Conservation (phyloP, 805 yeast genomes). For the Candida saitoana region DNA sequence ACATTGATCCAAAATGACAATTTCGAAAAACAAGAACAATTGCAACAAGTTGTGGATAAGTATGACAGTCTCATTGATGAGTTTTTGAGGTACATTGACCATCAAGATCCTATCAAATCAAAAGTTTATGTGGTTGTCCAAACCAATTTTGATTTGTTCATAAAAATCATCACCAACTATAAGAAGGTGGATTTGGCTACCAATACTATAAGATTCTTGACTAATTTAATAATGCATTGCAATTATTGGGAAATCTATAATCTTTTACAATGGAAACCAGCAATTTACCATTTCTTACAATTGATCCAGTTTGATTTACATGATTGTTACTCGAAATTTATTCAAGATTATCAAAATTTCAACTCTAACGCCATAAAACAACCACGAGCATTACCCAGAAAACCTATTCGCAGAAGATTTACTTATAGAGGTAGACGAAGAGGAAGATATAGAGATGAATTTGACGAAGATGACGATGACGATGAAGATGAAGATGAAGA, state of each 20-base stretch:
- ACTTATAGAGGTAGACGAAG: slow-evolving; percentile 6
- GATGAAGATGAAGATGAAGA: slow-evolving; percentile 5
- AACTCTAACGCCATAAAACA: slow-evolving; percentile 19
- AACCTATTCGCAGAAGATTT: slow-evolving; percentile 4
- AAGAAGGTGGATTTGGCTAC: slow-evolving; percentile 30
- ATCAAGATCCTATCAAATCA: slow-evolving; percentile 26
- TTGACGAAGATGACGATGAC: slow-evolving; percentile 3
- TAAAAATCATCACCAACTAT: slow-evolving; percentile 30
- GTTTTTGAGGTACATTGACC: slow-evolving; percentile 18
- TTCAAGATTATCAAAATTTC: slow-evolving; percentile 29
- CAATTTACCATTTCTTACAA: slow-evolving; percentile 35
- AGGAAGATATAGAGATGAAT: slow-evolving; percentile 3
- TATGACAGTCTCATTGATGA: slow-evolving; percentile 19
- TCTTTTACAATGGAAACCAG: slow-evolving; percentile 38
- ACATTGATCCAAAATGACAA: slow-evolving; percentile 20
- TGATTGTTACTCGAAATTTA: slow-evolving; percentile 35
- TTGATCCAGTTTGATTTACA: slow-evolving; percentile 37
- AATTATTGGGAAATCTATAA: slow-evolving; percentile 46
- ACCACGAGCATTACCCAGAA: slow-evolving; percentile 13
- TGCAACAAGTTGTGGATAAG: slow-evolving; percentile 20
- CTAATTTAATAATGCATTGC: slow-evolving; percentile 31
- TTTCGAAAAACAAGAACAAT: slow-evolving; percentile 13
- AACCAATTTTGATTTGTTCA: slow-evolving; percentile 35
- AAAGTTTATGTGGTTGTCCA: slow-evolving; percentile 33
- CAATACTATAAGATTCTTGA: slow-evolving; percentile 32